A percentile compares a stretch with the other conserved stretches of the same genome.
Conservation (phyloP, 768 basidiomycete genomes). For the Saitozyma sp. region DNA sequence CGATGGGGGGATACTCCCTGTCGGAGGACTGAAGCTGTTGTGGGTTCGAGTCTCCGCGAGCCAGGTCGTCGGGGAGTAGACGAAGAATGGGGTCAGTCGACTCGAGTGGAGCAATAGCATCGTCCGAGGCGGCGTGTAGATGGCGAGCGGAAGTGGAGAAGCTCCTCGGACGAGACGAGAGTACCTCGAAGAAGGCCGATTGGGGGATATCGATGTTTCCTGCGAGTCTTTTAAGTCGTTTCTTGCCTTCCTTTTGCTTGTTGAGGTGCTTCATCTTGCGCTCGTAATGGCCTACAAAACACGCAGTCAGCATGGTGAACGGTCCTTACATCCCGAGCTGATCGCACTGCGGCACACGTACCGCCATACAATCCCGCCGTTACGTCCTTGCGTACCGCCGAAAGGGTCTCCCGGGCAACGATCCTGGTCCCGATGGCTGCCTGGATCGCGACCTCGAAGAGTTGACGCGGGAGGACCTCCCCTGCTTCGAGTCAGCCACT, state of each 20-base stretch:
- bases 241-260: constrained; percentile 87
- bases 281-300: constrained; percentile 75
- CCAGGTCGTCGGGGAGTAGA: not conserved
- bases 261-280: constrained; percentile 66
- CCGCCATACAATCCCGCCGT: constrained; percentile 93
- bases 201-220: constrained; percentile 80
- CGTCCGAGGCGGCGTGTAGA: not conserved
- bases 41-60: not conserved
- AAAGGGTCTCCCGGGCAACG: constrained; percentile 83
- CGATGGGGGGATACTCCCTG: not conserved
- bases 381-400: constrained; percentile 72
- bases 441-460: constrained; percentile 95
- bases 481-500: constrained; percentile 44
- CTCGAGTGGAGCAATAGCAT: not conserved
- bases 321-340: not conserved
- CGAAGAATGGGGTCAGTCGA: not conserved
- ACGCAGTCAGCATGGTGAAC: constrained; percentile 5
- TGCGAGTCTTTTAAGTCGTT: constrained; percentile 78
- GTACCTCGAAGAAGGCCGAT: constrained; percentile 90
- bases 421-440: constrained; percentile 84
- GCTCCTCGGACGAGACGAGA: constrained; percentile 54
- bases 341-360: constrained; percentile 36
- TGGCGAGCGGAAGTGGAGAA: constrained; percentile 5
- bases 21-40: not conserved
- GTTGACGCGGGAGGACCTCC: constrained; percentile 86